phyloP scores from a whole-genome alignment of 805 yeast genomes.

The Ogataea thermomethanolica region DNA sequence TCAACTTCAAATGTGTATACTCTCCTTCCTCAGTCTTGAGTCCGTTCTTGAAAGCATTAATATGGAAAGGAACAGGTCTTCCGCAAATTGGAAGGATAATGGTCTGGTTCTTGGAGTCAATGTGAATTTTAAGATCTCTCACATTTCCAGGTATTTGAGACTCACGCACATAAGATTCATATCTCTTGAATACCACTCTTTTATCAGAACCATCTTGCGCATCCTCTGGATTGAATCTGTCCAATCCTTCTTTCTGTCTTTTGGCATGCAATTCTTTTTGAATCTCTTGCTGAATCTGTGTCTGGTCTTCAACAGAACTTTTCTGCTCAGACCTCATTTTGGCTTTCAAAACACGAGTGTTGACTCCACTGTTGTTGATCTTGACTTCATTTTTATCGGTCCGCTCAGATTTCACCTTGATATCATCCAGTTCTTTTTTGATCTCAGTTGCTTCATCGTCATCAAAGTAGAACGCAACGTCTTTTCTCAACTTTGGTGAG shows the following conservation, averaged over 20 bases:
- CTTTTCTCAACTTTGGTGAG: conserved; percentile 66
- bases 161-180: conserved; percentile 92
- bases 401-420: conserved; percentile 14
- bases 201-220: conserved; percentile 59
- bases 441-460: conserved; percentile 54
- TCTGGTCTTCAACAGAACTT: conserved; percentile 72
- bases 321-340: conserved; percentile 76
- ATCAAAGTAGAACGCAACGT: conserved; percentile 80
- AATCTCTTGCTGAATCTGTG: conserved; percentile 74
- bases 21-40: conserved; percentile 96
- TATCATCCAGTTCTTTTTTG: conserved; percentile 31
- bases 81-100: conserved; percentile 89
- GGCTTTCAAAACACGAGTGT: conserved; percentile 70
- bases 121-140: conserved; percentile 78
- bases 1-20: conserved; percentile 82
- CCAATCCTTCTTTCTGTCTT: conserved; percentile 81
- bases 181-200: conserved; percentile 79
- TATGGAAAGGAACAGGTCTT: conserved; percentile 96
- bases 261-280: conserved; percentile 82
- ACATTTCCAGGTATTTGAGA: conserved; percentile 84
- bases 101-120: conserved; percentile 84
- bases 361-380: conserved; percentile 33
- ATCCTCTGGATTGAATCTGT: conserved; percentile 76
- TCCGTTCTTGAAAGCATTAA: conserved; percentile 89
- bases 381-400: conserved; percentile 10